Conservation (phyloP, 2,329 filamentous ascomycete genomes). For the Plenodomus tracheiphilus region DNA sequence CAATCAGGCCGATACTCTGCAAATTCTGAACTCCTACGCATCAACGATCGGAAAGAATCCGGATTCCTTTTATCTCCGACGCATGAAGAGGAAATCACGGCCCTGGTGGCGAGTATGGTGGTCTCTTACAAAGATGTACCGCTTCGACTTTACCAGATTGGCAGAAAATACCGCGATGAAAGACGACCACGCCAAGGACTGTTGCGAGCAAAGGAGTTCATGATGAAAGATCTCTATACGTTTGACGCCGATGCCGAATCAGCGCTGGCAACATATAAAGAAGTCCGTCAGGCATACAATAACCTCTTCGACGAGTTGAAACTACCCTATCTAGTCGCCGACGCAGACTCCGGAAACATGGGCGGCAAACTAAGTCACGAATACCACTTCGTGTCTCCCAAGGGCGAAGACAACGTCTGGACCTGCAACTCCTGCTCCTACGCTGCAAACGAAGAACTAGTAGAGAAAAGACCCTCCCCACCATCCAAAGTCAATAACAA, state of each 20-base stretch:
- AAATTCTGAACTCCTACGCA: slow-evolving; percentile 80
- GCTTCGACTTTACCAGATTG: slow-evolving; percentile 86
- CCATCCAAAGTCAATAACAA: slow-evolving; percentile 18
- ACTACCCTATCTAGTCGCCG: slow-evolving; percentile 80
- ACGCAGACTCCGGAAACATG: slow-evolving; percentile 95
- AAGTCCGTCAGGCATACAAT: slow-evolving; percentile 73
- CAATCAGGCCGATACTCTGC: slow-evolving; percentile 78
- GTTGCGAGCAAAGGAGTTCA: slow-evolving; percentile 84
- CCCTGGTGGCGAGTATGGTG: slow-evolving; percentile 71
- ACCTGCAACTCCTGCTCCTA: slow-evolving; percentile 74
- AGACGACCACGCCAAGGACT: slow-evolving; percentile 84
- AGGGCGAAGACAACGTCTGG: slow-evolving; percentile 85
- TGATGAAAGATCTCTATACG: slow-evolving; percentile 98
- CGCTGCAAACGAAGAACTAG: slow-evolving; percentile 87
- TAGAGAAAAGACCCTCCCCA: slow-evolving; percentile 45
- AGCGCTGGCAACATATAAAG: slow-evolving; percentile 79
- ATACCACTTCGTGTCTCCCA: slow-evolving; percentile 79
- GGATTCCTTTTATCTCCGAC: slow-evolving; percentile 84
- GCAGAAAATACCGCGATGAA: slow-evolving; percentile 94
- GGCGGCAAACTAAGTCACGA: slow-evolving; percentile 92
- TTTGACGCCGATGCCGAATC: slow-evolving; percentile 72
- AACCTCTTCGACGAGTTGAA: slow-evolving; percentile 81
- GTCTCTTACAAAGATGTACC: slow-evolving; percentile 87
- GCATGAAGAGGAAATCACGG: slow-evolving; percentile 95
- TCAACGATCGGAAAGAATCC: slow-evolving; percentile 76